Base-by-base conservation (phyloP, 1,139 yeast genomes). In the Pichia terricola region DNA sequence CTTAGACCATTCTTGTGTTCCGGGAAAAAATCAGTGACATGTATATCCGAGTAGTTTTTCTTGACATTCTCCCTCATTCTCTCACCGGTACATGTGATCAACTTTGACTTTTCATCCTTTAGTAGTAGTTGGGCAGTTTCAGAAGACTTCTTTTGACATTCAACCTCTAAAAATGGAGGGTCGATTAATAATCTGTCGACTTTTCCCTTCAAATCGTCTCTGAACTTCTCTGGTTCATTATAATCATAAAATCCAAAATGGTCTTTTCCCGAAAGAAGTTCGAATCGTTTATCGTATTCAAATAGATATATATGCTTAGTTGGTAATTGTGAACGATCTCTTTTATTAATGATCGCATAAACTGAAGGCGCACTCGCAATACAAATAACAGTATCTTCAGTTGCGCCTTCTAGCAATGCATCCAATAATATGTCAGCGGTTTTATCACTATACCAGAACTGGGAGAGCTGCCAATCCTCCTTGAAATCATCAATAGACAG, bases 391-490 rank as follows among this genome's bases (percentile, higher is more conserved):
- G 94, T 82, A 38, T 75, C 70, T 47, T 71, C 73, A 52, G 78
- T 82, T 1, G 94, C 94, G 5, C 87, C 94, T 38, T 79, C 84
- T 26, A 86, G 62, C 35, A 87, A 66, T 22, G 85, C 94, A 47
- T 72, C 74, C 0, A 85, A 94, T 27, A 86, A 63, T 0, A 64
- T 59, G 39, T 70, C 72, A 0, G 96, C 88, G 1, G 96, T 88
- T 4, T 68, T 66, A 49, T 86, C 89, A 42, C 72, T 63, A 57
- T 84, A 84, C 95, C 95, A 86, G 63, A 88, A 88, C 61, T 88
- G 96, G 0, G 95, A 85, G 37, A 88, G 69, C 56, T 85, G 94
- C 96, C 96, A 88, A 63, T 88, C 95, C 63, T 88, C 96, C 58
- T 82, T 73, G 62, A 88, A 88, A 46, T 67, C 67, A 48, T 60